Base-by-base conservation (phyloP, 768 basidiomycete species). In the Sutorius australiensis region DNA sequence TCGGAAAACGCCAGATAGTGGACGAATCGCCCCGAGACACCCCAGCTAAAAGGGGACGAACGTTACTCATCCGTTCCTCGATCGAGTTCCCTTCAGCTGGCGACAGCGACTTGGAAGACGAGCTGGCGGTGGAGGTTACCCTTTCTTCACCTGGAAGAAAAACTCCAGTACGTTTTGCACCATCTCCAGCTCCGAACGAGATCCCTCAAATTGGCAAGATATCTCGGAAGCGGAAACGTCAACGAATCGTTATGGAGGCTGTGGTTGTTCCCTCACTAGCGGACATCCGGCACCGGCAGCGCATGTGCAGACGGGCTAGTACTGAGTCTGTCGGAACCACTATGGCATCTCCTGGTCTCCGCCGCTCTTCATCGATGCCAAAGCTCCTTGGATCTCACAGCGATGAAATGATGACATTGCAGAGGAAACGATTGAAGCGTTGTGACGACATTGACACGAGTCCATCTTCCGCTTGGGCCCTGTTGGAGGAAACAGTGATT, bases 231-330 rank as follows among this genome's bases (percentile, higher is more conserved):
- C 69, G 63, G 58, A 84, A 82, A 65, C 77, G 81, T 51, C 79
- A 76, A 64, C 67, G 80, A 31, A 61, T 74, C 6, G 58, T 80
- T 54, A 66, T 82, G 70, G 83, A 83, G 12, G 76, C 76, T 3
- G 80, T 82, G 12, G 76, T 77, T 44, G 72, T 80, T 43, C 78
- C 78, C 12, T 68, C 69, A 9, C 56, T 75, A 16, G 66, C 61
- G 0, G 63, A 69, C 16, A 46, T 73, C 31, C 54, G 53, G 27
- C 60, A 56, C 21, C 63, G 59, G 43, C 40, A 57, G 34, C 55
- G 56, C 24, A 53, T 63, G 57, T 57, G 53, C 38, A 61, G 61
- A 49, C 58, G 58, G 40, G 61, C 58, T 38, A 67, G 60, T 33
- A 56, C 51, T 2, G 63, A 62, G 14, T 42, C 11, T 7, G 14